Conservation (phyloP, 129 eudicot species). For the Silybum marianum region DNA sequence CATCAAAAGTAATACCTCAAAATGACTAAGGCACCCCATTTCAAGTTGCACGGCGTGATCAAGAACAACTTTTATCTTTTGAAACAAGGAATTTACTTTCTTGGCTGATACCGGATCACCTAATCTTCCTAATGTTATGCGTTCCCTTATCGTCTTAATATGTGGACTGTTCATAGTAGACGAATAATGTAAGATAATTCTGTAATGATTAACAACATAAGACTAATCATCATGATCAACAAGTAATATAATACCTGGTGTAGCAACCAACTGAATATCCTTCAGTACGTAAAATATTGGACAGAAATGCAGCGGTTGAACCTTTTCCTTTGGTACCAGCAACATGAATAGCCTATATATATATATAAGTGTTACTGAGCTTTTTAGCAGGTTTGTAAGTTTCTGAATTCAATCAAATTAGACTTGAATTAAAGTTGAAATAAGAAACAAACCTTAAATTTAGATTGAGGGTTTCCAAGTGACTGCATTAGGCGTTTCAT, state of each 20-base stretch:
- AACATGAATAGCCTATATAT: slow-evolving; percentile 67
- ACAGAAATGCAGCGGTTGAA: slow-evolving; percentile 86
- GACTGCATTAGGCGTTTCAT: slow-evolving; percentile 72
- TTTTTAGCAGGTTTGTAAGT: background rate
- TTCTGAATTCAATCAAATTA: background rate
- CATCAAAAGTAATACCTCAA: slow-evolving; percentile 59
- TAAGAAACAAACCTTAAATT: slow-evolving; percentile 56
- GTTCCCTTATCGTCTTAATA: slow-evolving; percentile 82
- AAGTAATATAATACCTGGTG: slow-evolving; percentile 61
- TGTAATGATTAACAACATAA: background rate
- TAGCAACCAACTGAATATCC: slow-evolving; percentile 95
- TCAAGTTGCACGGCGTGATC: slow-evolving; percentile 66
- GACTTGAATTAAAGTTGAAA: background rate
- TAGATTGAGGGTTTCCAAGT: slow-evolving; percentile 88
- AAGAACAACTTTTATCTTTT: slow-evolving; percentile 53
- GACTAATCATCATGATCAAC: background rate
- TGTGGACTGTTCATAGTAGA: slow-evolving; percentile 83
- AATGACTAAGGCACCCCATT: slow-evolving; percentile 67
- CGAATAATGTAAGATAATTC: slow-evolving; percentile 5
- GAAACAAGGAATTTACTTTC: slow-evolving; percentile 54
- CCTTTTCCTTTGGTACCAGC: slow-evolving; percentile 99
- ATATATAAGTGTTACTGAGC: background rate
- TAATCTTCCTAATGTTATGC: slow-evolving; percentile 68
- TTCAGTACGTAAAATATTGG: slow-evolving; percentile 78
- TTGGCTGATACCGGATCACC: slow-evolving; percentile 72